Conservation (phyloP, 129 eudicot species). For the Solidago caesia region DNA sequence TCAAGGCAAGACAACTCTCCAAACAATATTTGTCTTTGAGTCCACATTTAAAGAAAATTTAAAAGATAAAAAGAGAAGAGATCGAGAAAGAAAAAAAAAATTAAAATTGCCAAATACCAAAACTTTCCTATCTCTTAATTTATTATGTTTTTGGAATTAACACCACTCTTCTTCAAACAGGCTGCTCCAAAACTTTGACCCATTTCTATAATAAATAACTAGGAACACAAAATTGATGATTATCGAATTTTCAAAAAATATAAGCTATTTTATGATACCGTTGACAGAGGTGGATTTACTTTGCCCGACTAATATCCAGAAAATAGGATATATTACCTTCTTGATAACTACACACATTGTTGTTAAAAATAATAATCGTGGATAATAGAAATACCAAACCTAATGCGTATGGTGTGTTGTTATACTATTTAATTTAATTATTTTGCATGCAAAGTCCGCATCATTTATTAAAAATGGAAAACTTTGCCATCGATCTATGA, state of each 20-base stretch:
- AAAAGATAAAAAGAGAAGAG: neutral
- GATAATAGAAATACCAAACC: neutral
- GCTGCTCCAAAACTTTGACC: conserved; percentile 33
- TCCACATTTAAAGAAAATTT: conserved; percentile 30
- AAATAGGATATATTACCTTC: no score
- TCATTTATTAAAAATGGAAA: neutral
- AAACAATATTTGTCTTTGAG: conserved; percentile 38
- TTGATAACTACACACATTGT: no score
- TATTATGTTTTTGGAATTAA: conserved; percentile 14
- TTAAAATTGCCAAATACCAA: conserved; percentile 1
- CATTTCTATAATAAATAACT: conserved; percentile 7
- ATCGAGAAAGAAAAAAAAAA: neutral
- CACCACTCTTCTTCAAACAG: conserved; percentile 19
- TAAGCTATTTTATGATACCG: no score
- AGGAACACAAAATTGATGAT: neutral
- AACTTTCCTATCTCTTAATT: conserved; percentile 9
- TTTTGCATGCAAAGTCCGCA: neutral
- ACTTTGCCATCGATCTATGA: neutral
- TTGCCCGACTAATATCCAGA: neutral
- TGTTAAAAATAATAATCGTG: neutral
- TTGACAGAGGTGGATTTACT: no score
- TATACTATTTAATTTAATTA: neutral
- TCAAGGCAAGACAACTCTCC: conserved; percentile 32
- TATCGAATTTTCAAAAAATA: neutral
- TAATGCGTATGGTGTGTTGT: neutral